Evolutionary conservation across 345 rosid genomes (phyloP).

Genomic region (Mangifera indica): DNA sequence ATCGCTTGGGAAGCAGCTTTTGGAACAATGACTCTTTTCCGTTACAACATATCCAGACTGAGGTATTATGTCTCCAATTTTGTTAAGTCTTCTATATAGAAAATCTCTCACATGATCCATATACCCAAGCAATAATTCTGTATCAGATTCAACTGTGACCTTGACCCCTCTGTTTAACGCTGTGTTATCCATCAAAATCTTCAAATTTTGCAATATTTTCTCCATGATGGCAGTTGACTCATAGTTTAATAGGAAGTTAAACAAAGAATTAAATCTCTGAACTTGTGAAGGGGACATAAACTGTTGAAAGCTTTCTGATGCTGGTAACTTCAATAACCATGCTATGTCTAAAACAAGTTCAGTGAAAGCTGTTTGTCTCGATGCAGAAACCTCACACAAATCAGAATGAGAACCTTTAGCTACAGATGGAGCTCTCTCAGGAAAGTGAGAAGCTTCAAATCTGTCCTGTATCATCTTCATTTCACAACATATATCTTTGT

Average conservation of each 20-base stretch:
- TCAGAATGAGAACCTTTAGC: constrained; percentile 26
- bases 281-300: constrained; percentile 52
- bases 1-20: constrained; percentile 34
- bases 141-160: constrained; percentile 40
- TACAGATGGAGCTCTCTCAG: constrained; percentile 29
- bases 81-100: constrained; percentile 32
- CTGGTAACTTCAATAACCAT: constrained; percentile 76
- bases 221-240: constrained; percentile 54
- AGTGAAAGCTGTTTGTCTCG: constrained; percentile 48
- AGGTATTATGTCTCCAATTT: constrained; percentile 20
- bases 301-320: constrained; percentile 44
- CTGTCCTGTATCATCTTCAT: constrained; percentile 64
- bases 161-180: constrained; percentile 27
- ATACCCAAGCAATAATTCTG: constrained; percentile 38
- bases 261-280: constrained; percentile 55
- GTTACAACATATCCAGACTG: constrained; percentile 21
- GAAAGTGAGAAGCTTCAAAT: constrained; percentile 43
- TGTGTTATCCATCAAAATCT: constrained; percentile 38
- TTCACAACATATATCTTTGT: constrained; percentile 71
- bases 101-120: constrained; percentile 46
- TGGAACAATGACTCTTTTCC: constrained; percentile 26
- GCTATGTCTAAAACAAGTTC: constrained; percentile 79
- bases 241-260: constrained; percentile 53
- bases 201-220: constrained; percentile 54
- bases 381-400: constrained; percentile 43